Base-by-base conservation (phyloP, 306 rosid species). In the Glycine latifolia region DNA sequence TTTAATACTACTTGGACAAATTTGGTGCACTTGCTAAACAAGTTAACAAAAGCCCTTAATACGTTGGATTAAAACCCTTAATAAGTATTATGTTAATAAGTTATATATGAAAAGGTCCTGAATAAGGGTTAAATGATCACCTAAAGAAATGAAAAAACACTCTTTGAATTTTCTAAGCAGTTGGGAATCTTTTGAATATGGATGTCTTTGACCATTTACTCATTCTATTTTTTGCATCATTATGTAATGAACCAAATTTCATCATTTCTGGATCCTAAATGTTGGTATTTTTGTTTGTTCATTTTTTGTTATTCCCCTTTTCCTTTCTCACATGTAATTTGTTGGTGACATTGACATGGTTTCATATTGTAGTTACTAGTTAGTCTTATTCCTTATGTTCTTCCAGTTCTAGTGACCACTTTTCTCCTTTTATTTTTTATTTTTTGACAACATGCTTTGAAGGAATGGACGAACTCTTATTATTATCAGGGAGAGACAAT, bases 371-470 rank as follows among this genome's bases (percentile, higher is more conserved):
- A 68, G 48, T 72, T 61, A 71, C 60, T 56, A 68, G 48, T 72
- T 68, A 71, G 56, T 78, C 56, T 47, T 48, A 44, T 74, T 3
- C 41, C 43, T 79, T 60, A 66, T 13, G 39, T 63, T 71, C 5
- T 50, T 70, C 78, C 70, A 44, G 63, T 73, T 73, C 41, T 83
- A 83, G 60, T 75, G 66, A 88, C 76, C 13, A 46, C 44, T 71
- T 81, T 82, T 79, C 48, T 78, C 68, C 8, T 76, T 63, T 85
- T 81, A 43, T 39, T 72, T 74, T 84, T 62, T 11, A 17, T 49
- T 82, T 85, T 81, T 84, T 81, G 81, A 76, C 95, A 95, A 97
- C 88, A 85, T 6, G 92, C 98, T 73, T 70, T 95, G 86, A 92
- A 92, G 98, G 98, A 92, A 93, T 73, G 58, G 33, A 49, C 77